Evolutionary conservation across 83 land plant species (phyloP), one percentile per base, ranked within the genome.

Genomic region (Thuja plicata): DNA sequence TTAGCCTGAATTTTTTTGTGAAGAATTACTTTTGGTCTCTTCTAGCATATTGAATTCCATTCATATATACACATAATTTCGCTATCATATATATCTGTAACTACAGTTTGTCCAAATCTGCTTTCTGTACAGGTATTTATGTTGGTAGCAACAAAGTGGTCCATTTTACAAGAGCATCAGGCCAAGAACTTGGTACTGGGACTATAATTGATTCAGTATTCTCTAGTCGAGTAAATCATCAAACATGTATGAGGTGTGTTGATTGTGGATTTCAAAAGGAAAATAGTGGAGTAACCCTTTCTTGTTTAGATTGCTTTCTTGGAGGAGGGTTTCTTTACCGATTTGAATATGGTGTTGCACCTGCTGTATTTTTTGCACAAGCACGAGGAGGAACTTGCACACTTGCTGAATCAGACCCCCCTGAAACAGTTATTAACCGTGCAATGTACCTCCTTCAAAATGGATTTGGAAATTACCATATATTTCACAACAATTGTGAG

Each of bases 311-410:
- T 40, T 98, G 98, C 92, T 98, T 98, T 85, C 96, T 98, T 30
- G 71, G 86, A 77, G 92, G 89, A 19, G 94, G 95, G 16, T 92
- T 93, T 41, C 93, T 97, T 7, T 95, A 94, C 89, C 89, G 92
- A 83, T 97, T 96, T 82, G 96, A 96, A 87, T 97, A 97, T 89
- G 95, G 95, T 21, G 95, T 93, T 10, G 66, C 92, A 4, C 93
- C 95, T 35, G 88, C 94, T 2, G 91, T 92, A 62, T 97, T 97
- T 90, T 80, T 97, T 41, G 97, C 96, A 43, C 94, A 95, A 90
- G 94, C 94, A 19, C 89, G 99, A 32, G 99, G 99, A 43, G 98
- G 99, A 54, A 96, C 98, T 19, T 97, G 99, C 92, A 94, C 96
- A 11, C 91, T 93, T 48, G 99, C 99, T 30, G 80, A 70, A 55